Base-by-base conservation (phyloP, 2,329 filamentous ascomycete genomes). In the Cryphonectria carpinicola region DNA sequence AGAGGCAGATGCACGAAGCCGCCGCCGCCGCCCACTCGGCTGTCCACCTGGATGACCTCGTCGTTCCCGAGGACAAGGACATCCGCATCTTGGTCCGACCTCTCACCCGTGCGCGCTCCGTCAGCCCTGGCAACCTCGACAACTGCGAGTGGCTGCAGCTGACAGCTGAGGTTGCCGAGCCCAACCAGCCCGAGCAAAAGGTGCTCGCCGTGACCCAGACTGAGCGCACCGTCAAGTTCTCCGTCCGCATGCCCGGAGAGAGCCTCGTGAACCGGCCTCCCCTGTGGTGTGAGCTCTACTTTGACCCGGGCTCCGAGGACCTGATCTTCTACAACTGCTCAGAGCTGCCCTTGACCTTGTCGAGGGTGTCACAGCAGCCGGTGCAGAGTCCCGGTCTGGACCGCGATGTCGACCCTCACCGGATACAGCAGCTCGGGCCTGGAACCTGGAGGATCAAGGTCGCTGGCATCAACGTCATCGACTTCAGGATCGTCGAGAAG, bases 121-220 rank as follows among this genome's bases (percentile, higher is more conserved):
- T 89, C 65, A 88, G 86, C 73, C 87, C 87, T 32, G 86, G 84
- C 37, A 86, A 81, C 60, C 74, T 75, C 76, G 84, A 88, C 65
- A 88, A 85, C 78, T 87, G 85, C 76, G 84, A 85, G 76, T 89
- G 86, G 85, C 79, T 89, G 22, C 85, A 84, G 22, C 80, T 89
- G 66, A 86, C 85, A 69, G 84, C 87, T 72, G 86, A 88, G 76
- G 82, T 86, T 52, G 82, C 85, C 52, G 83, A 85, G 25, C 77
- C 85, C 56, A 82, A 85, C 70, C 81, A 85, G 76, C 83, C 85
- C n/a, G 82, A 84, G 72, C 84, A 88, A 77, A 86, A 84, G 76
- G 87, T 89, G 64, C 79, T 89, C 37, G 87, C 87, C 49, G 87
- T 89, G 76, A 88, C 86, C 74, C 87, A 89, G 80, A 89, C 87